phyloP scores from a whole-genome alignment of 1,284 basidiomycete species.

The Omphalotus olearius region DNA sequence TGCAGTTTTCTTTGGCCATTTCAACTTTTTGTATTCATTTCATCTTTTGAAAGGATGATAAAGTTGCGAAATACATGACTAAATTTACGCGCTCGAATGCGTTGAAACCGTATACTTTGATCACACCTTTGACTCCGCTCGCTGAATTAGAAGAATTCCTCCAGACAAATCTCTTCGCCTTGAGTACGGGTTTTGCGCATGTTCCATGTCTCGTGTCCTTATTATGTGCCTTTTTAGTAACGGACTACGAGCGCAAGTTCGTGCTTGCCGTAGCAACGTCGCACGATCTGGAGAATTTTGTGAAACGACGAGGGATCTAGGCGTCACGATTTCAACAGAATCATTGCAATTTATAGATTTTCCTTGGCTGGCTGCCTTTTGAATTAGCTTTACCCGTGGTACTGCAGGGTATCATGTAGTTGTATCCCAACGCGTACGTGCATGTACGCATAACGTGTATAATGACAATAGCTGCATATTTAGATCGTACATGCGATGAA shows the following conservation, averaged over 20 bases:
- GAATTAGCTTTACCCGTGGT: too few species aligned
- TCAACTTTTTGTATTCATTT: neutral
- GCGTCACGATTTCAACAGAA: too few species aligned
- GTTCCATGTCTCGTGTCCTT: neutral
- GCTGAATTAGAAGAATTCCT: constrained; percentile 77
- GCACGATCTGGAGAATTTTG: constrained; percentile 74
- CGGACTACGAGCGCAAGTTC: constrained; percentile 79
- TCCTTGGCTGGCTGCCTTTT: too few species aligned
- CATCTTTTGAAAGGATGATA: constrained; percentile 45
- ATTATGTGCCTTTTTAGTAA: constrained; percentile 47
- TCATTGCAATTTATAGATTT: too few species aligned
- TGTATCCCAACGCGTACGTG: too few species aligned
- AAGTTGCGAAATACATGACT: constrained; percentile 65
- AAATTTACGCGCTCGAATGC: constrained; percentile 66
- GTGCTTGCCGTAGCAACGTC: constrained; percentile 81
- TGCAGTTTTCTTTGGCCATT: constrained; percentile 22
- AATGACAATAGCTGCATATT: too few species aligned
- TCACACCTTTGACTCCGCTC: constrained; percentile 76
- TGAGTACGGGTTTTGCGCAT: constrained; percentile 45
- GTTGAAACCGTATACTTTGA: constrained; percentile 68
- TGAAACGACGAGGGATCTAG: constrained; percentile 46
- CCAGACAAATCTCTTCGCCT: constrained; percentile 66
- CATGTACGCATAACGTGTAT: too few species aligned
- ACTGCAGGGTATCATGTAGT: too few species aligned
- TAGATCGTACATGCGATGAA: too few species aligned